A percentile compares a stretch with the other conserved stretches of the same genome.
Conservation (phyloP, 768 basidiomycete species). For the Sarcodon aspratus region DNA sequence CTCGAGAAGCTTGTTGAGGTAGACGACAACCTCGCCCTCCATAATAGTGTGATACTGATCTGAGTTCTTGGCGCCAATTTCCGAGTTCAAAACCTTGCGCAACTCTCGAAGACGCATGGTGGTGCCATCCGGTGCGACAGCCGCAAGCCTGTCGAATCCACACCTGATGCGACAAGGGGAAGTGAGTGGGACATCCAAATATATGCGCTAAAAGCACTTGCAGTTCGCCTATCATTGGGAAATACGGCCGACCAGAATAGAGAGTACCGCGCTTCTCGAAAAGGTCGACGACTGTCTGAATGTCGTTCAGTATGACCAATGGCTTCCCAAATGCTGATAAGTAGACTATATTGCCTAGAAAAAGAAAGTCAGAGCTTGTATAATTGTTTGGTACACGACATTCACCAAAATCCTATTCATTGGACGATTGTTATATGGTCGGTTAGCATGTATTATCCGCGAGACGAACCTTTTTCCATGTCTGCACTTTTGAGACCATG, state of each 20-base stretch:
- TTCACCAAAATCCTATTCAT: not conserved
- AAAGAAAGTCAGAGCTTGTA: not conserved
- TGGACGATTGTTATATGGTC: not conserved
- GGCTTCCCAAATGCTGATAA: slow-evolving; percentile 15
- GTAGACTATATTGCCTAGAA: slow-evolving; percentile 16
- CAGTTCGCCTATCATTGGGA: slow-evolving; percentile 14
- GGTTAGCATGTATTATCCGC: slow-evolving; percentile 10
- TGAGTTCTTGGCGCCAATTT: no score
- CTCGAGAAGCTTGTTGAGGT: no score
- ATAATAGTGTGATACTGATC: no score
- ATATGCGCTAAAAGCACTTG: no score
- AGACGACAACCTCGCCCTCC: no score
- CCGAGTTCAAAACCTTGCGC: no score
- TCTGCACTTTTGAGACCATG: not conserved
- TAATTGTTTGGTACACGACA: no score
- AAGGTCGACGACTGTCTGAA: slow-evolving; percentile 13
- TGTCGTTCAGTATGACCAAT: slow-evolving; percentile 18
- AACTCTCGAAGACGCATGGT: no score
- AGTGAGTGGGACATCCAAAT: no score
- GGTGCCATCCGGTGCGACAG: no score
- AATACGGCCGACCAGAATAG: slow-evolving; percentile 18
- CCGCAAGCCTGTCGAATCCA: no score
- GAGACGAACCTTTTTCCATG: slow-evolving; percentile 11
- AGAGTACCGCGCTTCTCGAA: slow-evolving; percentile 19
- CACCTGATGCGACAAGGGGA: no score